A percentile compares a stretch with the other conserved stretches of the same genome.
phyloP scores from a whole-genome alignment of 768 basidiomycete genomes.

The Daedalea quercina region DNA sequence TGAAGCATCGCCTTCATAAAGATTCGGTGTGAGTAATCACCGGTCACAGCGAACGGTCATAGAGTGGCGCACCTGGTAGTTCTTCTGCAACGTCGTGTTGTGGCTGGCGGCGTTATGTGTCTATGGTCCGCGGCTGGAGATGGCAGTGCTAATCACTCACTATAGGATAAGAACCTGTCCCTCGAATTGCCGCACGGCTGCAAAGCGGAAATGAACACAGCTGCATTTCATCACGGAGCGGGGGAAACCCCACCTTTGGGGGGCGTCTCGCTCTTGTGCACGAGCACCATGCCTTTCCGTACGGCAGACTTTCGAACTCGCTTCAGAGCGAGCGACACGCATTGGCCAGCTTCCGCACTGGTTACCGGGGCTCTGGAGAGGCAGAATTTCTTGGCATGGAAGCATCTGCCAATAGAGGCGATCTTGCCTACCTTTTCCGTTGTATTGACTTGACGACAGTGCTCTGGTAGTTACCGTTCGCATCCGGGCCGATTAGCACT shows the following conservation, averaged over 20 bases:
- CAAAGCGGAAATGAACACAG: slow-evolving; percentile 2
- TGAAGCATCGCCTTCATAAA: slow-evolving; percentile 78
- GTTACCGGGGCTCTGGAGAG: slow-evolving; percentile 63
- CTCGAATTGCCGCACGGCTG: slow-evolving; percentile 82
- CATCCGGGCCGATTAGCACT: slow-evolving; percentile 85
- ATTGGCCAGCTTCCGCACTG: slow-evolving; percentile 91
- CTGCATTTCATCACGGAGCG: not conserved
- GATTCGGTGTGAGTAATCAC: not conserved
- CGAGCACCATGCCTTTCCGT: slow-evolving; percentile 92
- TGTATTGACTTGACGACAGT: slow-evolving; percentile 89
- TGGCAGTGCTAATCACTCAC: slow-evolving; percentile 36
- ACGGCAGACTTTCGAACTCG: slow-evolving; percentile 74
- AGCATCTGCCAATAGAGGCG: not conserved
- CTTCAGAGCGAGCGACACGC: slow-evolving; percentile 90
- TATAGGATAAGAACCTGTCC: slow-evolving; percentile 92
- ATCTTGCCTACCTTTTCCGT: slow-evolving; percentile 60
- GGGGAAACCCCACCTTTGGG: slow-evolving; percentile 56
- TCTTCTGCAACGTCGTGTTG: slow-evolving; percentile 88
- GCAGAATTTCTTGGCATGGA: not conserved
- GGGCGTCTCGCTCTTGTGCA: slow-evolving; percentile 69
- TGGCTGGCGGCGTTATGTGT: slow-evolving; percentile 41
- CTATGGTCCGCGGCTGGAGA: not conserved
- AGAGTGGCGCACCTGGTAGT: slow-evolving; percentile 66
- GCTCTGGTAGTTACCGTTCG: slow-evolving; percentile 79
- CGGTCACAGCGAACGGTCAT: not conserved